Conservation (phyloP, 2,329 filamentous ascomycete species). For the Colletotrichum cuscutae region DNA sequence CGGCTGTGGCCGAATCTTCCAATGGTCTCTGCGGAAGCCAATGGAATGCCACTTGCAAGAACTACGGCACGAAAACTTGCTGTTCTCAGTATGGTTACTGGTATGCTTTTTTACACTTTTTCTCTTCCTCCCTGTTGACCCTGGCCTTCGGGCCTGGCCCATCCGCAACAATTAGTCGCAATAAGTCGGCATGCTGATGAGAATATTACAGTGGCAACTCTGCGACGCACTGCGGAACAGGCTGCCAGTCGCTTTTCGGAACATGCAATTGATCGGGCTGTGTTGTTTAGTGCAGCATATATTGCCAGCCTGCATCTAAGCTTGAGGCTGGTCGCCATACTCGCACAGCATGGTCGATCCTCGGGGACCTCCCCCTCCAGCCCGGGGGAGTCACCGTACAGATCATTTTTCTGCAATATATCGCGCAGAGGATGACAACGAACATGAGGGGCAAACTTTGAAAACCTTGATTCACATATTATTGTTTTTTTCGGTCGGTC, state of each 20-base stretch:
- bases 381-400: background rate
- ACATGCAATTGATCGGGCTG: conserved; percentile 40
- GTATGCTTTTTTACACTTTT: conserved; percentile 38
- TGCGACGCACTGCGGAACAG: conserved; percentile 43
- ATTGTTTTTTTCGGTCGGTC: conserved; percentile 13
- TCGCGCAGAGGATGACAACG: conserved; percentile 18
- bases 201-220: conserved; percentile 40
- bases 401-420: conserved; percentile 1
- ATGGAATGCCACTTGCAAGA: conserved; percentile 45
- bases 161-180: background rate
- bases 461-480: background rate
- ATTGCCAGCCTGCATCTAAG: conserved; percentile 14
- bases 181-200: conserved; percentile 17
- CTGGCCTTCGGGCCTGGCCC: background rate
- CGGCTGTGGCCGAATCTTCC: conserved; percentile 43
- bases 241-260: conserved; percentile 48
- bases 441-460: conserved; percentile 8
- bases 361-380: background rate
- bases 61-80: conserved; percentile 46
- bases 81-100: conserved; percentile 49
- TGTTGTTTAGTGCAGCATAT: background rate
- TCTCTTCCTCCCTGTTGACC: background rate
- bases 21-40: conserved; percentile 48
- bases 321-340: conserved; percentile 1
- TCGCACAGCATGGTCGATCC: conserved; percentile 17